phyloP scores from a whole-genome alignment of 768 basidiomycete species.

The Fomitopsis pulvina region DNA sequence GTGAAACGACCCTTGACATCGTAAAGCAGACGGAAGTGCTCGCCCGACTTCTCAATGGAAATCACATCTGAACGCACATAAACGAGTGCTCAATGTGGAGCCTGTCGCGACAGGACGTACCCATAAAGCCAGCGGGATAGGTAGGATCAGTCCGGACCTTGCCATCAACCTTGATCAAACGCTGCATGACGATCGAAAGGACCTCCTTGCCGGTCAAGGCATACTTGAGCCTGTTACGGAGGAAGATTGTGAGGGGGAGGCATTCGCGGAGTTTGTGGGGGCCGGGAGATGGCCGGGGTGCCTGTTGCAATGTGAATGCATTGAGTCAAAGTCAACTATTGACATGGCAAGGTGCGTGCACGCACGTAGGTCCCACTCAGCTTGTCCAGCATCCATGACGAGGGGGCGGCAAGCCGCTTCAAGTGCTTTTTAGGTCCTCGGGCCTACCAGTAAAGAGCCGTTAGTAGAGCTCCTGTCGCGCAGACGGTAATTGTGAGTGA shows the following conservation, averaged over 20 bases:
- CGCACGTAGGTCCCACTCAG: constrained; percentile 90
- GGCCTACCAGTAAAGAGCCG: constrained; percentile 45
- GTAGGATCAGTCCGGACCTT: constrained; percentile 98
- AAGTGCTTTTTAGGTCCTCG: constrained; percentile 99
- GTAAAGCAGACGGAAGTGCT: constrained; percentile 99
- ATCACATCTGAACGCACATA: constrained; percentile 65
- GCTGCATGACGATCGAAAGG: constrained; percentile 89
- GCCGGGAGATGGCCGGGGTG: constrained; percentile 94
- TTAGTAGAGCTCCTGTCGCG: constrained; percentile 12
- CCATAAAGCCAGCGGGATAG: constrained; percentile 97
- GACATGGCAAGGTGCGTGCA: constrained; percentile 8
- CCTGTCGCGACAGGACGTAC: constrained; percentile 37
- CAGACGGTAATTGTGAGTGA: neutral
- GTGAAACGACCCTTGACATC: constrained; percentile 99
- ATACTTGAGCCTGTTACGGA: constrained; percentile 99
- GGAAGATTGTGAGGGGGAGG: constrained; percentile 94
- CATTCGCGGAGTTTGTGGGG: constrained; percentile 99
- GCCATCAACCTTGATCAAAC: constrained; percentile 95
- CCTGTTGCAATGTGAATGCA: constrained; percentile 37
- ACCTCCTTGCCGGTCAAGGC: constrained; percentile 97
- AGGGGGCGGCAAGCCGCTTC: constrained; percentile 95
- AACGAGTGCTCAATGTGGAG: neutral
- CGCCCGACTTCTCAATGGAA: constrained; percentile 95
- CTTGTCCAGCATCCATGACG: constrained; percentile 99
- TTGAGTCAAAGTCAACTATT: neutral